Evolutionary conservation across 2,329 filamentous ascomycete genomes (phyloP).

Genomic region (Thyridium curvatum): DNA sequence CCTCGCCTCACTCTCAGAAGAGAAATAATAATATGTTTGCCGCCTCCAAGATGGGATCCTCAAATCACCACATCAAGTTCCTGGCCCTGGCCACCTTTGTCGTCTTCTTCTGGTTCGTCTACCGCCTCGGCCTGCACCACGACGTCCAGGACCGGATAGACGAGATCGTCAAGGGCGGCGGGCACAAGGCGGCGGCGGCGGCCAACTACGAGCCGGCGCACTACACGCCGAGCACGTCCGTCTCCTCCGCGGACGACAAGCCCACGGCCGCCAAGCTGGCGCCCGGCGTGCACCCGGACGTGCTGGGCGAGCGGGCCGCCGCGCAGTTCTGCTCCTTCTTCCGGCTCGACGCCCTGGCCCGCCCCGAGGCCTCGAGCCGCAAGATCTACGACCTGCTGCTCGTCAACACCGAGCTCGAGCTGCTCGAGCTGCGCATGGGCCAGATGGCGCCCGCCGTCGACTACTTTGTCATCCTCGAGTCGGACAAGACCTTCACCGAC

Average conservation of each 20-base stretch:
- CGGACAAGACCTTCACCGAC: constrained; percentile 27
- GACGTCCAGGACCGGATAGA: not conserved
- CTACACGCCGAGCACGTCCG: not conserved
- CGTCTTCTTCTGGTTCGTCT: constrained; percentile 4
- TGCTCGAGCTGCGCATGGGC: constrained; percentile 10
- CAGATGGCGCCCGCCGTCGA: constrained; percentile 27
- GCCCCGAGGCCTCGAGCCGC: constrained; percentile 32
- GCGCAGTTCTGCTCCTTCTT: constrained; percentile 19
- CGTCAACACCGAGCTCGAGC: constrained; percentile 9
- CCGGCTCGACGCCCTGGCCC: constrained; percentile 43
- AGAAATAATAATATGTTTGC: no score
- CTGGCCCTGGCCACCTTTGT: constrained; percentile 1
- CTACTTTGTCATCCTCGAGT: constrained; percentile 36
- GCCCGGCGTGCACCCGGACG: constrained; percentile 3
- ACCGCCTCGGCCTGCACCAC: constrained; percentile 1
- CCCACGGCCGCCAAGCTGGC: no score
- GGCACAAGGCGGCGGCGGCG: no score
- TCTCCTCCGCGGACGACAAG: no score
- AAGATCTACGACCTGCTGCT: constrained; percentile 13
- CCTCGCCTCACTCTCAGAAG: no score
- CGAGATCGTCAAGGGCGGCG: no score
- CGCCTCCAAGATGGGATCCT: not conserved
- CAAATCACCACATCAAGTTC: constrained; percentile 1
- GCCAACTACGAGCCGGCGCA: not conserved
- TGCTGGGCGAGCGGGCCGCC: constrained; percentile 1